Conservation (phyloP, 2,329 filamentous ascomycete species). For the Stagonosporopsis tanaceti region DNA sequence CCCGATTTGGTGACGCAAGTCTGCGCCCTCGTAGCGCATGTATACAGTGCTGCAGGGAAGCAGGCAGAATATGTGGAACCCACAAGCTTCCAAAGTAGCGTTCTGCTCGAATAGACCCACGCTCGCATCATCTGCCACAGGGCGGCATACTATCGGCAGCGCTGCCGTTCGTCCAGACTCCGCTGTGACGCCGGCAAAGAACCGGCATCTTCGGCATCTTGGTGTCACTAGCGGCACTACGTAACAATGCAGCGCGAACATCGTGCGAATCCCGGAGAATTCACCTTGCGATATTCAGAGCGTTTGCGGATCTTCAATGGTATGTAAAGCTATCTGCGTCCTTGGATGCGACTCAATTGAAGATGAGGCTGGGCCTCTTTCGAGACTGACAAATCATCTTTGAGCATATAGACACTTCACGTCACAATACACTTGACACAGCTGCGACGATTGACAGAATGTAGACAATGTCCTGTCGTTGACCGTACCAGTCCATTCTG, state of each 20-base stretch:
- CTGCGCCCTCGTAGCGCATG: neutral
- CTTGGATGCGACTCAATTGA: too few relatives aligned
- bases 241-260: neutral
- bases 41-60: neutral
- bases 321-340: too few relatives aligned
- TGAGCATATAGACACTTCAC: too few relatives aligned
- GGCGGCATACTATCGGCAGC: constrained; percentile 5
- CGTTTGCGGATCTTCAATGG: too few relatives aligned
- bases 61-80: neutral
- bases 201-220: constrained; percentile 15
- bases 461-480: too few relatives aligned
- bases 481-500: too few relatives aligned
- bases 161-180: neutral
- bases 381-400: too few relatives aligned
- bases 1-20: neutral
- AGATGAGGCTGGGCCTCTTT: too few relatives aligned
- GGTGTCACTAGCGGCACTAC: neutral
- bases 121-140: neutral
- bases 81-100: neutral
- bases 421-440: too few relatives aligned
- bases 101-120: neutral
- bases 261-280: neutral
- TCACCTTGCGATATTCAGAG: too few relatives aligned
- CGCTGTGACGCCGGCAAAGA: neutral
- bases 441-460: too few relatives aligned